Conservation (phyloP, 2,329 filamentous ascomycete species). For the Aspergillus novoparasiticus region DNA sequence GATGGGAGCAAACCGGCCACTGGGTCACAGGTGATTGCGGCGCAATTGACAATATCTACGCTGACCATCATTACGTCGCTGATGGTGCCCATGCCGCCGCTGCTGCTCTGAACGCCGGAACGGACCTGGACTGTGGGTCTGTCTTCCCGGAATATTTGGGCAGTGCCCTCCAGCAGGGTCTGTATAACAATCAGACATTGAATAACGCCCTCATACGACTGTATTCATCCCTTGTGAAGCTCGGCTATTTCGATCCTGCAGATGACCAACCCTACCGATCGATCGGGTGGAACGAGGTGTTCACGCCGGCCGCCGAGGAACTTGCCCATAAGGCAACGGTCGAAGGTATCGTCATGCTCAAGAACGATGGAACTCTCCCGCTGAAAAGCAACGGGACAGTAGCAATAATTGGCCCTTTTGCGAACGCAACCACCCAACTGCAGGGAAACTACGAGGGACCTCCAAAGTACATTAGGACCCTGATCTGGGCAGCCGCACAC, state of each 20-base stretch:
- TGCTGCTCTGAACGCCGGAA: conserved; percentile 47
- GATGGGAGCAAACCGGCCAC: conserved; percentile 56
- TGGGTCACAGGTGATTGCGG: conserved; percentile 67
- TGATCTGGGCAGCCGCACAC: conserved; percentile 49
- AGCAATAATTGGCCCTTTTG: conserved; percentile 59
- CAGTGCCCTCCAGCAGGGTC: too few species aligned
- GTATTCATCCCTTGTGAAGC: too few species aligned
- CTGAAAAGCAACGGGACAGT: conserved; percentile 42
- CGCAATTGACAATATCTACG: conserved; percentile 59
- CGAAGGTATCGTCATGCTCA: conserved; percentile 50
- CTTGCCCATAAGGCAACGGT: conserved; percentile 55
- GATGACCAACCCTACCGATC: too few species aligned
- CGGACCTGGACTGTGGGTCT: too few species aligned
- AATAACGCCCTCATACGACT: too few species aligned
- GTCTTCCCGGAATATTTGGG: too few species aligned
- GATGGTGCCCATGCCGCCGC: conserved; percentile 48
- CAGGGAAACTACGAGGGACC: conserved; percentile 60
- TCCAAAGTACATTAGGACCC: conserved; percentile 37
- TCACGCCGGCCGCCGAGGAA: conserved; percentile 47
- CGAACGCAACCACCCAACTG: conserved; percentile 57
- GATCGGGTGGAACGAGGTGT: too few species aligned
- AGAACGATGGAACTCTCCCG: conserved; percentile 52
- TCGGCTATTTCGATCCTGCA: too few species aligned
- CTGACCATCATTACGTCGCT: conserved; percentile 50
- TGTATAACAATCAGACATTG: too few species aligned